A percentile compares a stretch with the other conserved stretches of the same genome.
Evolutionary conservation across 1,284 basidiomycete species (phyloP).

Genomic region (Ganoderma meredithae): DNA sequence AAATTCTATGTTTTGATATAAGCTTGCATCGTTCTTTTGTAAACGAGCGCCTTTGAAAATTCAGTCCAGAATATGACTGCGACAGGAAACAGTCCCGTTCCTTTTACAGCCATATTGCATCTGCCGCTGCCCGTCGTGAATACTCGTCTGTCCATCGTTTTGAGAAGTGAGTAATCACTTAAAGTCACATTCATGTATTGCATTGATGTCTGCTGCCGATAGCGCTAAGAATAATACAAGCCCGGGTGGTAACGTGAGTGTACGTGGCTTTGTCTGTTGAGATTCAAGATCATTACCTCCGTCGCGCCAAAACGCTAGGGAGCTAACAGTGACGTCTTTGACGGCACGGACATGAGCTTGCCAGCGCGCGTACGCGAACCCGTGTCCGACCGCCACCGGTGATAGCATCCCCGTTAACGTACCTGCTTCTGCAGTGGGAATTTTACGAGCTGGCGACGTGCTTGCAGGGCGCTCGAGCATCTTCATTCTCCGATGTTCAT

Average conservation of each 20-base stretch:
- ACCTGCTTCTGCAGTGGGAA: not conserved
- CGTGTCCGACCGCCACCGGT: conserved; percentile 22
- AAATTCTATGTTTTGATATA: no score
- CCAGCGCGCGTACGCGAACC: not conserved
- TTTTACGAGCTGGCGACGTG: not conserved
- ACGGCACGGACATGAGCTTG: conserved; percentile 1
- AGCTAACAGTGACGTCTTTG: conserved; percentile 3
- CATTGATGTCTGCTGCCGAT: not conserved
- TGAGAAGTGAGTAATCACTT: not conserved
- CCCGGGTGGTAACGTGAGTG: not conserved
- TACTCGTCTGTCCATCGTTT: no score
- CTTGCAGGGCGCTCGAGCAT: conserved; percentile 2
- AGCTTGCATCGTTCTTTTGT: no score
- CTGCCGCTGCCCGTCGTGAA: no score
- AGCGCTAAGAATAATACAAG: not conserved
- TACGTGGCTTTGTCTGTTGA: not conserved
- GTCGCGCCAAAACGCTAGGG: not conserved
- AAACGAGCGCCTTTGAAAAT: no score
- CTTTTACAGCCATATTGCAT: no score
- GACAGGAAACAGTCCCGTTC: no score
- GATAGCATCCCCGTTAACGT: not conserved
- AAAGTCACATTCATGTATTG: not conserved
- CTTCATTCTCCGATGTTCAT: conserved; percentile 22
- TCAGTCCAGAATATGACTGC: no score
- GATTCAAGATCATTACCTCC: not conserved